These are phyloP conservation scores for Ophiostoma pallidulum DNA, from an alignment of 2,329 filamentous ascomycete genomes.

Conservation along the genomic window DNA sequence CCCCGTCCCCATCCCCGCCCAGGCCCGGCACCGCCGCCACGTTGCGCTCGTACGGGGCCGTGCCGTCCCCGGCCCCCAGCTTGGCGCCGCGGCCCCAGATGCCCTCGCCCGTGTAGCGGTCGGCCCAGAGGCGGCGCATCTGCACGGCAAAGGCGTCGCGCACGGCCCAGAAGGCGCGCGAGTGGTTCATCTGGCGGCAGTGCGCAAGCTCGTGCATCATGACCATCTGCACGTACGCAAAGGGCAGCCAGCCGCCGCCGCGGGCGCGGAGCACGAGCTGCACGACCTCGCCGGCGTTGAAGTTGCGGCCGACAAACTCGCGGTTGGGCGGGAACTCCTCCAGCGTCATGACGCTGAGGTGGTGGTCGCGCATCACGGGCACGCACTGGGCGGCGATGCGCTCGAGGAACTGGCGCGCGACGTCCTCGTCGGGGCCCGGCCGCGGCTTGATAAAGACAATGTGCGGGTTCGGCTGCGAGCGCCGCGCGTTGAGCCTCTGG, in stretches of 20 bases:
- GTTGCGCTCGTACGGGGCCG: constrained; percentile 38
- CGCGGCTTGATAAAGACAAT: constrained; percentile 83
- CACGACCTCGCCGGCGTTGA: constrained; percentile 80
- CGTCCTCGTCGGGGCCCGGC: constrained; percentile 50
- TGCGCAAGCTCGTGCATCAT: constrained; percentile 92
- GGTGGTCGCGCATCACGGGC: constrained; percentile 60
- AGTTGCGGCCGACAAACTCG: constrained; percentile 82
- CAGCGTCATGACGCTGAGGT: constrained; percentile 57
- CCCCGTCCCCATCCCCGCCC: constrained; percentile 35
- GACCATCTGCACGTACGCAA: constrained; percentile 81
- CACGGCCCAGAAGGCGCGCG: constrained; percentile 69
- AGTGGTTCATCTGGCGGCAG: constrained; percentile 89
- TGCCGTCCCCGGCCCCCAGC: constrained; percentile 42
- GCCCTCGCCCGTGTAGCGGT: constrained; percentile 68
- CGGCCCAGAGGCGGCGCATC: constrained; percentile 61
- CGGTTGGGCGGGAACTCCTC: constrained; percentile 75
- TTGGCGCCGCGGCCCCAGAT: constrained; percentile 67
- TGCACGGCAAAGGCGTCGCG: constrained; percentile 63
- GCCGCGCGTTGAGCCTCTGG: constrained; percentile 66
- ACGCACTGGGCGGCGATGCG: constrained; percentile 73
- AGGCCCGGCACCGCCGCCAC: constrained; percentile 34
- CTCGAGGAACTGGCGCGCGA: constrained; percentile 62
- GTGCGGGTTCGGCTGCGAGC: constrained; percentile 62
- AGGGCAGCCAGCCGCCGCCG: constrained; percentile 63
- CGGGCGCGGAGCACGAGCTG: constrained; percentile 71